Conservation (phyloP, 768 basidiomycete species). For the Phaeotremella fagi region DNA sequence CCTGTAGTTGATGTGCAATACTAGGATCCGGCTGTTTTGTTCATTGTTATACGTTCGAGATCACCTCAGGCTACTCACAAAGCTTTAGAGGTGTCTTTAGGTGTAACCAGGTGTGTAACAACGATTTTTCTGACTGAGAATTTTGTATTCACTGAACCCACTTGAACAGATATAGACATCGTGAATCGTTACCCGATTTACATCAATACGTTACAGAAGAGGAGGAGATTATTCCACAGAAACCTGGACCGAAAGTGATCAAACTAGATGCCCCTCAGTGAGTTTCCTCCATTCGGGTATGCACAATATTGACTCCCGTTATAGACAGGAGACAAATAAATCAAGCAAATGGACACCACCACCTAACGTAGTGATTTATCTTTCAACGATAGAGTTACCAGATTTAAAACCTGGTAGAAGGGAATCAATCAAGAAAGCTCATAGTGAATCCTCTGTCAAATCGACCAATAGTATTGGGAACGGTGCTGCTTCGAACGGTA, state of each 20-base stretch:
- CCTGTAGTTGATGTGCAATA: background rate
- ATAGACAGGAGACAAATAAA: background rate
- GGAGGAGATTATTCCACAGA: conserved; percentile 7
- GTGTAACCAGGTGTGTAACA: conserved; percentile 45
- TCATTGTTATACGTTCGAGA: conserved; percentile 41
- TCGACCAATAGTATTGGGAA: too few species aligned
- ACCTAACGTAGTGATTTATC: conserved; percentile 41
- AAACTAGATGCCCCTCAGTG: conserved; percentile 36
- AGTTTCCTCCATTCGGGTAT: background rate
- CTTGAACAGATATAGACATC: conserved; percentile 38
- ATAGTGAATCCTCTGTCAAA: background rate
- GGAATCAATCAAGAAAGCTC: background rate
- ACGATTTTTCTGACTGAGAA: too few species aligned
- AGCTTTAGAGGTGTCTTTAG: conserved; percentile 42
- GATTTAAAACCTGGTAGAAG: conserved; percentile 32
- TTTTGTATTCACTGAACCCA: background rate
- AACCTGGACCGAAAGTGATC: conserved; percentile 37
- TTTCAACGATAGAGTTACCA: conserved; percentile 46
- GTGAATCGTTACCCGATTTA: conserved; percentile 38
- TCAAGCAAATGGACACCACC: conserved; percentile 25
- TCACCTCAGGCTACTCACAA: conserved; percentile 27
- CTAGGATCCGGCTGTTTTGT: conserved; percentile 39
- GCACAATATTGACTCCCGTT: background rate
- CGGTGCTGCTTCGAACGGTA: too few species aligned
- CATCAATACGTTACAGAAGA: conserved; percentile 47